Evolutionary conservation across 352 stramenopile species (phyloP), one percentile per base, ranked within the genome.

Genomic region (Blastocystis sp.): DNA sequence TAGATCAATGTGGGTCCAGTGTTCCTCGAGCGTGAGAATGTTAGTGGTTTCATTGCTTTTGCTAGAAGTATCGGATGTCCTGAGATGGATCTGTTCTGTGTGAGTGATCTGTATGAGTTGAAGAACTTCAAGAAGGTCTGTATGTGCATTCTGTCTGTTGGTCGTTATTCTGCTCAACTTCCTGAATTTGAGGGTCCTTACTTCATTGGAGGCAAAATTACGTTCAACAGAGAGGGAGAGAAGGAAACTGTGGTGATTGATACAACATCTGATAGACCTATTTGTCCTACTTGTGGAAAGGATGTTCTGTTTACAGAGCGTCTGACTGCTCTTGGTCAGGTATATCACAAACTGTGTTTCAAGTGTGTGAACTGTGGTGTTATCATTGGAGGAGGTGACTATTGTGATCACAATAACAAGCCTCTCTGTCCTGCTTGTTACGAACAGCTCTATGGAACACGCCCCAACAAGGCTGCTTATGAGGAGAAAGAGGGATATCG

Each of bases 111-210:
- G 54, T 86, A 74, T 29, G 74, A 86, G 59, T 29, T 86, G 59
- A 86, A 67, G 32, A 61, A 86, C 59, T 86, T 86, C 59, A 86
- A 86, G 74, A 86, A 86, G 74, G 59, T 86, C 35, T 86, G 74
- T 29, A 67, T 74, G 49, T 74, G 59, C 43, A 67, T 86, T 54
- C 54, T 86, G 12, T 51, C 49, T 57, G 54, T 86, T 21, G 74
- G 74, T 21, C 27, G 74, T 1, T 52, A 74, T 29, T 86, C 74
- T 67, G 74, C 74, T 12, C 35, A 29, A 11, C 39, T 86, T 19
- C 37, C 32, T 16, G 54, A 67, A 39, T 86, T 86, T 6, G 29
- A 67, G n/a, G 74, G 74, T 86, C 74, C 74, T 1, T 86, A 86
- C 24, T 74, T 77, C 12, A 73, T 86, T 39, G 54, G 56, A 21